A percentile compares a stretch with the other conserved stretches of the same genome.
phyloP scores from a whole-genome alignment of 352 stramenopile species.

The Globisporangium mamillatum region DNA sequence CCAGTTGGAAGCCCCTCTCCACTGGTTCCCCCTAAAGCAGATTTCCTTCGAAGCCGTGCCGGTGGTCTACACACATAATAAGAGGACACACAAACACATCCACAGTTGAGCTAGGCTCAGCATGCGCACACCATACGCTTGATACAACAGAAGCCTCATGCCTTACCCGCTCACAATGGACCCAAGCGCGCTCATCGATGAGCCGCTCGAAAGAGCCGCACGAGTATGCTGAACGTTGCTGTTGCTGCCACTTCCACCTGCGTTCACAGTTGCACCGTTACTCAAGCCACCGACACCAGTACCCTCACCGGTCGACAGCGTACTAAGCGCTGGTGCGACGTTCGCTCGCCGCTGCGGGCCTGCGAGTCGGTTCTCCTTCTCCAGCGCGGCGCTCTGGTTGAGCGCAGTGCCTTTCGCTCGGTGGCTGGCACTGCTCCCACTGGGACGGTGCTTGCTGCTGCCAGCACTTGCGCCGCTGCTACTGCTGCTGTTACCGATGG shows the following conservation, averaged over 20 bases:
- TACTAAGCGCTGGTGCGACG: neutral
- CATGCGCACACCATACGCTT: neutral
- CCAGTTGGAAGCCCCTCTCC: neutral
- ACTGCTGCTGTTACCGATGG: neutral
- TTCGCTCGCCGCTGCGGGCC: constrained; percentile 13
- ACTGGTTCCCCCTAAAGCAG: neutral
- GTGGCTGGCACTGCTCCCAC: neutral
- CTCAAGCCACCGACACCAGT: neutral
- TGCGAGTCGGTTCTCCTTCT: constrained; percentile 37
- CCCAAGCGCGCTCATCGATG: neutral
- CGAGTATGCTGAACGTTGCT: constrained; percentile 5
- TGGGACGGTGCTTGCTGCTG: neutral
- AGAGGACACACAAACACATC: neutral
- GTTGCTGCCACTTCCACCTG: neutral
- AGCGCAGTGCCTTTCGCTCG: constrained; percentile 3
- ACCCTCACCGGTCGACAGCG: neutral
- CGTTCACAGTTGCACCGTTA: neutral
- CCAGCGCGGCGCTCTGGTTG: constrained; percentile 12
- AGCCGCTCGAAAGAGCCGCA: neutral
- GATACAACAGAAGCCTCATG: neutral
- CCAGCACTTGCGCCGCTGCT: neutral
- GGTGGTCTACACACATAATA: neutral
- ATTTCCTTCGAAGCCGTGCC: constrained; percentile 6
- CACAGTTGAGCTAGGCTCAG: neutral
- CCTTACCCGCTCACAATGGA: constrained; percentile 15